Conservation (phyloP, 1,284 basidiomycete genomes). For the Ustilago trichophora region DNA sequence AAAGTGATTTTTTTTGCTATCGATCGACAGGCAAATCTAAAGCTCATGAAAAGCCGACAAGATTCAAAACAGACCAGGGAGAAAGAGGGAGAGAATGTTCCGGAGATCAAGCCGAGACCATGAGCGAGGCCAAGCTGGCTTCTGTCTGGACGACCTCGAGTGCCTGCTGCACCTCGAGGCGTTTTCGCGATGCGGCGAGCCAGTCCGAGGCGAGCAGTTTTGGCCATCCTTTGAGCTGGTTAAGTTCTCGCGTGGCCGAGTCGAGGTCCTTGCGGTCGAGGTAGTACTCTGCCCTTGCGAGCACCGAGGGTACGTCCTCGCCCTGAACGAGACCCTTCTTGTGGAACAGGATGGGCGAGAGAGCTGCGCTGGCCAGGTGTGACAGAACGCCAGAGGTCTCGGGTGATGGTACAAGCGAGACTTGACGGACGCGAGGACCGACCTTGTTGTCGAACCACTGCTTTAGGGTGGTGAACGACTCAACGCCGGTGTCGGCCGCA, state of each 20-base stretch:
- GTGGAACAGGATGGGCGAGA: slow-evolving; percentile 82
- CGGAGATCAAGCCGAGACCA: slow-evolving; percentile 62
- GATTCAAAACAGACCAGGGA: too few relatives aligned
- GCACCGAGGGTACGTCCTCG: slow-evolving; percentile 82
- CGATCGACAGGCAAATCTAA: too few relatives aligned
- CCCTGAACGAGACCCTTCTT: slow-evolving; percentile 77
- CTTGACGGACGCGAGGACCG: slow-evolving; percentile 82
- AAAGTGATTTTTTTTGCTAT: too few relatives aligned
- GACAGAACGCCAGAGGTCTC: slow-evolving; percentile 84
- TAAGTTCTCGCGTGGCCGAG: slow-evolving; percentile 87
- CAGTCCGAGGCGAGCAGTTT: slow-evolving; percentile 86
- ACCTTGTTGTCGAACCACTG: slow-evolving; percentile 89
- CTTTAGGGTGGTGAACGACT: slow-evolving; percentile 85
- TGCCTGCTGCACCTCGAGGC: slow-evolving; percentile 92
- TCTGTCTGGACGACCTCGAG: slow-evolving; percentile 87
- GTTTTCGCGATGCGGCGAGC: slow-evolving; percentile 85
- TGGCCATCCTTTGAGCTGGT: slow-evolving; percentile 82
- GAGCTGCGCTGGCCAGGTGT: slow-evolving; percentile 80
- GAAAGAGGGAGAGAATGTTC: neutral
- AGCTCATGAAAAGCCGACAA: too few relatives aligned
- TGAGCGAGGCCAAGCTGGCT: slow-evolving; percentile 73
- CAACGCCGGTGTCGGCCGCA: slow-evolving; percentile 81
- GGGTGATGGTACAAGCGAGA: slow-evolving; percentile 81
- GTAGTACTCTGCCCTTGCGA: slow-evolving; percentile 89
- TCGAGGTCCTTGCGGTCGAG: slow-evolving; percentile 93